These are phyloP conservation scores for Hanseniaspora clermontiae DNA, from an alignment of 805 yeast genomes.

Conservation along the genomic window DNA sequence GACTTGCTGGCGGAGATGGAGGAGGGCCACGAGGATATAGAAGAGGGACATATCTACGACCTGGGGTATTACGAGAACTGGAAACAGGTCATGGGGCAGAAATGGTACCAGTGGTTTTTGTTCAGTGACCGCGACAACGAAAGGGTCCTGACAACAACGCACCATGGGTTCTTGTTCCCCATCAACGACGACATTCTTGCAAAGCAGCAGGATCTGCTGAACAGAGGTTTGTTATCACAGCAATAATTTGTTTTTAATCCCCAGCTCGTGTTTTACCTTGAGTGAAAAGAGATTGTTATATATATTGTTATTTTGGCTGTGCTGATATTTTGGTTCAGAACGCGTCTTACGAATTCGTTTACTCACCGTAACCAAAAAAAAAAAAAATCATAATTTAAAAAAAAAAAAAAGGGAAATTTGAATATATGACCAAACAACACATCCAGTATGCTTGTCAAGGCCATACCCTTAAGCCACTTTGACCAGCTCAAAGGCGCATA, in stretches of 20 bases:
- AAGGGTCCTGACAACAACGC: constrained; percentile 23
- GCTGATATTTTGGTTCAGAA: too few species aligned
- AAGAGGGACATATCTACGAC: constrained; percentile 47
- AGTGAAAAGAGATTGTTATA: too few species aligned
- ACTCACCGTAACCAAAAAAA: too few species aligned
- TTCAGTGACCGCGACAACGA: constrained; percentile 35
- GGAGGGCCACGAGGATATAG: constrained; percentile 23
- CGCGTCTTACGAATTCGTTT: too few species aligned
- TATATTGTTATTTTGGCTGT: too few species aligned
- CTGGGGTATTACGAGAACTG: constrained; percentile 55
- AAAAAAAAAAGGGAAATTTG: neutral
- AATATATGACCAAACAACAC: neutral
- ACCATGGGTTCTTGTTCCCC: constrained; percentile 42
- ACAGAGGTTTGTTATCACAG: constrained; percentile 23
- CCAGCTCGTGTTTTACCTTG: too few species aligned
- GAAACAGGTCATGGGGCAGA: constrained; percentile 59
- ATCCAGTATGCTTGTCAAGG: neutral
- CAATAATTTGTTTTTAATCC: too few species aligned
- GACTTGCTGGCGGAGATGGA: constrained; percentile 27
- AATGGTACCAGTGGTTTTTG: constrained; percentile 54
- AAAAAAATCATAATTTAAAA: too few species aligned
- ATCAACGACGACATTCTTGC: constrained; percentile 29
- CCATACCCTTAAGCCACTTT: neutral
- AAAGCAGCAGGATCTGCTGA: constrained; percentile 23
- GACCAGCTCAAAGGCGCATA: neutral